Percentiles rank a stretch among this genome's conserved stretches.
Evolutionary conservation across 2,329 filamentous ascomycete species (phyloP).

Genomic region (Boeremia exigua): DNA sequence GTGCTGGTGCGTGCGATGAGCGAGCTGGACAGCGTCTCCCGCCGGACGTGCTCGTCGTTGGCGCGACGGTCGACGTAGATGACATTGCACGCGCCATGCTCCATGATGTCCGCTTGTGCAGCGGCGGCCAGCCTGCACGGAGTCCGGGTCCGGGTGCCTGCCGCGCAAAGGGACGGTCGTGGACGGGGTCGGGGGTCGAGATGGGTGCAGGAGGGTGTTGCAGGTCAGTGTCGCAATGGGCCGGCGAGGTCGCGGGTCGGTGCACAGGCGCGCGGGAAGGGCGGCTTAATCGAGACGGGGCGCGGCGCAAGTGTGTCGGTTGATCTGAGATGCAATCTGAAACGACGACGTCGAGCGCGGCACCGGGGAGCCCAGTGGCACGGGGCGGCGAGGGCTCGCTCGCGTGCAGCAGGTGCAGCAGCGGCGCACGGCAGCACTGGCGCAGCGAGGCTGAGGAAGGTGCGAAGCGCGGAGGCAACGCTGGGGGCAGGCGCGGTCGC

Average conservation of each 20-base stretch:
- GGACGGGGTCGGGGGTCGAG: conserved; percentile 21
- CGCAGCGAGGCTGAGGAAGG: background rate
- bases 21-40: conserved; percentile 45
- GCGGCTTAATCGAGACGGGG: conserved; percentile 10
- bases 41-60: conserved; percentile 48
- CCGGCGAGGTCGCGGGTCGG: conserved; percentile 10
- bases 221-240: background rate
- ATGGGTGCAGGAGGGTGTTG: background rate
- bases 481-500: background rate
- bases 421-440: conserved; percentile 12
- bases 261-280: conserved; percentile 15
- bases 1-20: conserved; percentile 42
- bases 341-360: conserved; percentile 36
- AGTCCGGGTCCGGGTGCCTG: conserved; percentile 34
- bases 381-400: conserved; percentile 4
- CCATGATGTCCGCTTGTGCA: conserved; percentile 47
- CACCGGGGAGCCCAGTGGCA: conserved; percentile 19
- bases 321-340: conserved; percentile 41
- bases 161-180: conserved; percentile 37
- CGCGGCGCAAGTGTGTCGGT: conserved; percentile 23
- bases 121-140: conserved; percentile 41
- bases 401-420: conserved; percentile 18
- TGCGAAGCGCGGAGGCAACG: background rate
- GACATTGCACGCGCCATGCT: conserved; percentile 53
- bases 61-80: conserved; percentile 53